A percentile compares a stretch with the other conserved stretches of the same genome.
phyloP scores from a whole-genome alignment of 2,329 filamentous ascomycete genomes.

The Penicillium vulpinum region DNA sequence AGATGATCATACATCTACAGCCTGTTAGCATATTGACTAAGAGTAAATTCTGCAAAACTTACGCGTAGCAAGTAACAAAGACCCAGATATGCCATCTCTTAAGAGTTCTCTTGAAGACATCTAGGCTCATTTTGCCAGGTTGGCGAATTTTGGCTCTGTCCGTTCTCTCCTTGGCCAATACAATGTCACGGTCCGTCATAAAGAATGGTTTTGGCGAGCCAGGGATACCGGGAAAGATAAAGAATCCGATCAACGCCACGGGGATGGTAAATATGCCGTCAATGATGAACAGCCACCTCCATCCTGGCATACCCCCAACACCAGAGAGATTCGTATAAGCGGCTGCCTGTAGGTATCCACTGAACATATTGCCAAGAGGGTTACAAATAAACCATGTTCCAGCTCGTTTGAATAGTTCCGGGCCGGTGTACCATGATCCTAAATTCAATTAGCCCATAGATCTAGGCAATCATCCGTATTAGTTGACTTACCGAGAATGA shows the following conservation, averaged over 20 bases:
- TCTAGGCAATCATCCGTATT: not conserved
- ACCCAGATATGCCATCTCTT: constrained; percentile 55
- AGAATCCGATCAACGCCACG: constrained; percentile 55
- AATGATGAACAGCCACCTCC: constrained; percentile 60
- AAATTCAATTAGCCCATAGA: not conserved
- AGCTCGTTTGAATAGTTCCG: constrained; percentile 55
- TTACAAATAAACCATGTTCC: constrained; percentile 57
- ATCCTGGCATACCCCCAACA: constrained; percentile 51
- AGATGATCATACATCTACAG: constrained; percentile 47
- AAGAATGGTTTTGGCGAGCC: constrained; percentile 44
- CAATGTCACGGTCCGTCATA: constrained; percentile 38
- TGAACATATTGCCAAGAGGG: constrained; percentile 57
- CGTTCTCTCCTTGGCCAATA: constrained; percentile 38
- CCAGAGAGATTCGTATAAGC: constrained; percentile 56
- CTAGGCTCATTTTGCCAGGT: constrained; percentile 44
- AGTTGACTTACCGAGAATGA: constrained; percentile 27
- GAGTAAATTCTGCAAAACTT: constrained; percentile 20
- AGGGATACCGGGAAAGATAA: constrained; percentile 49
- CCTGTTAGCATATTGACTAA: not conserved
- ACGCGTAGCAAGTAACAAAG: constrained; percentile 53
- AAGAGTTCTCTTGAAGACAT: constrained; percentile 50
- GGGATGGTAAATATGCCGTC: constrained; percentile 59
- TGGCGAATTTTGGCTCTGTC: constrained; percentile 30
- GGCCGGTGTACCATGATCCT: constrained; percentile 46
- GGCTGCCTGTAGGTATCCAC: constrained; percentile 58